phyloP scores from a whole-genome alignment of 176 grass and related monocot species.

The Triticum aestivum region IWGSC_CS_RefSeq_v2.1 NC_057794.1:224309965-224310464 shows the following conservation, averaged over 20 bases:
- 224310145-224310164: constrained; percentile 2
- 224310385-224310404: not conserved
- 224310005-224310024: constrained; percentile 8
- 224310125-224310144: not conserved
- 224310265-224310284: constrained; percentile 3
- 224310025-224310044: not conserved
- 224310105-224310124: not conserved
- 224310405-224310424: not conserved
- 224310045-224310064: not conserved
- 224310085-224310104: not conserved
- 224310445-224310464: too few species aligned
- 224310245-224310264: constrained; percentile 19
- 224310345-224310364: too few species aligned
- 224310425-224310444: too few species aligned
- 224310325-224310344: not conserved
- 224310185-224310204: not conserved
- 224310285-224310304: not conserved
- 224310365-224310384: not conserved
- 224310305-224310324: not conserved
- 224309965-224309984: constrained; percentile 6
- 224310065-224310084: not conserved
- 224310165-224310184: constrained; percentile 13
- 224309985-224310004: not conserved
- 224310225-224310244: not conserved
- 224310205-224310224: constrained; percentile 1